A percentile compares a stretch with the other conserved stretches of the same genome.
Conservation (phyloP, 148 eudicot species). For the Polygonum aviculare region DNA sequence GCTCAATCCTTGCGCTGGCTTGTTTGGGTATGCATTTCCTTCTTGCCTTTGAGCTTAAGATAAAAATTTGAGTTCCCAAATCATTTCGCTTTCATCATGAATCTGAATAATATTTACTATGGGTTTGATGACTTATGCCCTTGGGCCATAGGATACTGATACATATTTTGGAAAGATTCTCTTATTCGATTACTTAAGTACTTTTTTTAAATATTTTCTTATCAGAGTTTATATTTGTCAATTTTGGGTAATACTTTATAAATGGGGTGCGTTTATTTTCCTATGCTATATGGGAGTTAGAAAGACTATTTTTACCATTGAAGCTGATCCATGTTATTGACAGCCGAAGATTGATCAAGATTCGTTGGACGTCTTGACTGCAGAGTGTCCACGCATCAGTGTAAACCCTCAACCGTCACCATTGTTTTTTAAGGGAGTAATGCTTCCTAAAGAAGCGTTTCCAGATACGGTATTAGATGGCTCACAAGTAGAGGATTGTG, state of each 20-base stretch:
- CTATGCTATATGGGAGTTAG: no score
- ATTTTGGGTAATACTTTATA: no score
- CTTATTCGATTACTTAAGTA: no score
- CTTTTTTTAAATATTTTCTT: no score
- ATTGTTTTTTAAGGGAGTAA: conserved; percentile 38
- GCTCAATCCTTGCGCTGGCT: conserved; percentile 82
- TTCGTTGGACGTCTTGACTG: conserved; percentile 44
- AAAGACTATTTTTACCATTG: neutral
- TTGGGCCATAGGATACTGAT: no score
- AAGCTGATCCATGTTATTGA: conserved; percentile 6
- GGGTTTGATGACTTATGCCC: no score
- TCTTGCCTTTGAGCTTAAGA: neutral
- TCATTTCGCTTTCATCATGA: neutral
- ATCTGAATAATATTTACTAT: neutral
- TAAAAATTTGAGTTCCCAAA: neutral
- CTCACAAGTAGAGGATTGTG: conserved; percentile 47
- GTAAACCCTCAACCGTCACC: conserved; percentile 72
- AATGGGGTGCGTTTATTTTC: no score
- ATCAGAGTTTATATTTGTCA: no score
- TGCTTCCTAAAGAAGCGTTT: conserved; percentile 58
- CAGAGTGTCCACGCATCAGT: conserved; percentile 78
- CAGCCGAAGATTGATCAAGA: conserved; percentile 76
- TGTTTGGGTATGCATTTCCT: conserved; percentile 65
- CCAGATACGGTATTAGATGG: conserved; percentile 49
- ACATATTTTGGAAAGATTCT: no score